Evolutionary conservation across 805 yeast species (phyloP), one percentile per base, ranked within the genome.

Genomic region (Kodamaea lidongshanica): DNA sequence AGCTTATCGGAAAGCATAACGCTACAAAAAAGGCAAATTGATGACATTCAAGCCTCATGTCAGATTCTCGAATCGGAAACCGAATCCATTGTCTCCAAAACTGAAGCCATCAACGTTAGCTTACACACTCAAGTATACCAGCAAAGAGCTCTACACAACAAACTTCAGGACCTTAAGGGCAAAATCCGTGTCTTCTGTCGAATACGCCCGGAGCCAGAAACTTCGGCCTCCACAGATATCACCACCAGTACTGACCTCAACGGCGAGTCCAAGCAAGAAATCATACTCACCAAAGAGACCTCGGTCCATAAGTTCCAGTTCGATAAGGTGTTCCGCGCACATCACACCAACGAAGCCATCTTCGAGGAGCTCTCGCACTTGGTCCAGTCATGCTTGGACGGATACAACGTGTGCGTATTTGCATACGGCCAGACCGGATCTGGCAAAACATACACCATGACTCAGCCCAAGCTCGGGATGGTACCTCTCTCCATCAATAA

Each of bases 371-470:
- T 89, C 1, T 78, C 92, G 2, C 95, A 87, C 52, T 56, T 89
- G 13, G 77, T 89, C 2, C 95, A 86, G 52, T 60, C 67, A 1
- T 40, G 94, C 1, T 53, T 88, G 9, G 94, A 89, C 55, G 98
- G 98, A 0, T 77, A 67, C 47, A 86, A 86, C 44, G 95, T 87
- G 3, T 87, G 96, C 54, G 84, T 92, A 2, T 87, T 87, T 56
- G 96, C 96, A 4, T 89, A 92, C 52, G 98, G 98, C 1, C 98
- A 89, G 55, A 92, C 98, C 0, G 56, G 85, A 72, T 61, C 96
- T 0, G 98, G 98, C 3, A 89, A 89, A 51, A 89, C 97, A 0
- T 79, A 58, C 52, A 92, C 98, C 0, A 92, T 89, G 97, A 71
- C 87, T 2, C 59, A 61, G 34, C 58, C 71, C 0, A 46, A 54